Conservation (phyloP, 2,329 filamentous ascomycete genomes). For the Triangularia verruculosa region DNA sequence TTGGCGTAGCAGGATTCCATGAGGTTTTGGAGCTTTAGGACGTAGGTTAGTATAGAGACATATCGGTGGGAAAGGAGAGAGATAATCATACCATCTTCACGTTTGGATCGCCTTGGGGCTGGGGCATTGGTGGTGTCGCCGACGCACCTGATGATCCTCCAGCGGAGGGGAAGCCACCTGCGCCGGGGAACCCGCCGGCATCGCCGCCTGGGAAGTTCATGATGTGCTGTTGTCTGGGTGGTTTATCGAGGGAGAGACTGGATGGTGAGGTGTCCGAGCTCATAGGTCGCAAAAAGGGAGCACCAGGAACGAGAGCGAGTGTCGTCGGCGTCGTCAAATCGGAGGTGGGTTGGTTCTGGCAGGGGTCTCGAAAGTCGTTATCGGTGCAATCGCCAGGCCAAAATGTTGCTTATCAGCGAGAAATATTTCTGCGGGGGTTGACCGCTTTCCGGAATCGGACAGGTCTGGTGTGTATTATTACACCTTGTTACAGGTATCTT, state of each 20-base stretch:
- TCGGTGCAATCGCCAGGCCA: not conserved
- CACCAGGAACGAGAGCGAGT: not conserved
- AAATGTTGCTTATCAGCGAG: slow-evolving; percentile 1
- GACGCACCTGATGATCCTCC: slow-evolving; percentile 28
- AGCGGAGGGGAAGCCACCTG: not conserved
- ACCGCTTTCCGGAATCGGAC: not conserved
- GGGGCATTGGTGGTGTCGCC: not conserved
- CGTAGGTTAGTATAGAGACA: slow-evolving; percentile 7
- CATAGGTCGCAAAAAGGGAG: not conserved
- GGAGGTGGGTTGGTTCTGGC: not conserved
- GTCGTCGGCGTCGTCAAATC: not conserved
- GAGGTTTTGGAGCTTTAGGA: slow-evolving; percentile 56
- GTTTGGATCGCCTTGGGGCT: slow-evolving; percentile 47
- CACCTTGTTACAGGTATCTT: not conserved
- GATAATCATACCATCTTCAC: slow-evolving; percentile 40
- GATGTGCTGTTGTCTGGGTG: not conserved
- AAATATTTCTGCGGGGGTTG: not conserved
- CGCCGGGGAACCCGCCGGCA: slow-evolving; percentile 9
- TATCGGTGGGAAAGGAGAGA: not conserved
- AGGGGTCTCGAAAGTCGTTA: not conserved
- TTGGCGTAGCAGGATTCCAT: slow-evolving; percentile 95
- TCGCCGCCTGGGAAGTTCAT: slow-evolving; percentile 28
- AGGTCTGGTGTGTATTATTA: not conserved
- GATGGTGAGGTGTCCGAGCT: not conserved
- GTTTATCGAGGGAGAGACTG: not conserved